Evolutionary conservation across 495 filamentous ascomycete species (phyloP).

Genomic region (Tetracladium marchalianum): DNA sequence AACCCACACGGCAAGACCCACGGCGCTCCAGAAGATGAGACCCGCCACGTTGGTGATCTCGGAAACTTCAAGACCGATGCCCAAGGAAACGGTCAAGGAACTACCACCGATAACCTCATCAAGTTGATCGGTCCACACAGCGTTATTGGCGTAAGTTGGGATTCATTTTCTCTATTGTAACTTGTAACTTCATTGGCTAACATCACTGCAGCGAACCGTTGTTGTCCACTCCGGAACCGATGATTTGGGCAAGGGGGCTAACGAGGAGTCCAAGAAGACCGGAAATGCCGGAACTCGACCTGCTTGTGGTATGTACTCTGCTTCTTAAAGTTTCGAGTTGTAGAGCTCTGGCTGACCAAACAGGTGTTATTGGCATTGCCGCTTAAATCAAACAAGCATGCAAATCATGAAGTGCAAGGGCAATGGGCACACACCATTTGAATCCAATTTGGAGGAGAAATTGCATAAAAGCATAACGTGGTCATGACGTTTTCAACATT

Average conservation of each 20-base stretch:
- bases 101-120: slow-evolving; percentile 63
- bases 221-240: slow-evolving; percentile 93
- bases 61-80: slow-evolving; percentile 94
- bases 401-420: not conserved
- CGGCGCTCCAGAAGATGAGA: slow-evolving; percentile 71
- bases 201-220: slow-evolving; percentile 62
- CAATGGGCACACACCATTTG: not conserved
- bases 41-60: slow-evolving; percentile 91
- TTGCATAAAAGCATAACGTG: not conserved
- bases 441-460: too few relatives aligned
- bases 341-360: slow-evolving; percentile 6
- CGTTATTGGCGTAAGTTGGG: slow-evolving; percentile 75
- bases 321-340: not conserved
- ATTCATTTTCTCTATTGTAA: not conserved
- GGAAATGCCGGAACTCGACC: slow-evolving; percentile 89
- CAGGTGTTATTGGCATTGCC: slow-evolving; percentile 85
- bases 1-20: slow-evolving; percentile 90
- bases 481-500: not conserved
- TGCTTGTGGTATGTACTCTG: slow-evolving; percentile 66
- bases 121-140: slow-evolving; percentile 94
- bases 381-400: slow-evolving; percentile 24
- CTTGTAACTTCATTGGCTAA: slow-evolving; percentile 13
- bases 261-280: slow-evolving; percentile 93
- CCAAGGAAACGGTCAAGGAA: slow-evolving; percentile 77
- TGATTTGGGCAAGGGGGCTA: slow-evolving; percentile 82